A percentile compares a stretch with the other conserved stretches of the same genome.
Evolutionary conservation across 306 rosid species (phyloP).

Genomic region (Malus sylvestris): DNA sequence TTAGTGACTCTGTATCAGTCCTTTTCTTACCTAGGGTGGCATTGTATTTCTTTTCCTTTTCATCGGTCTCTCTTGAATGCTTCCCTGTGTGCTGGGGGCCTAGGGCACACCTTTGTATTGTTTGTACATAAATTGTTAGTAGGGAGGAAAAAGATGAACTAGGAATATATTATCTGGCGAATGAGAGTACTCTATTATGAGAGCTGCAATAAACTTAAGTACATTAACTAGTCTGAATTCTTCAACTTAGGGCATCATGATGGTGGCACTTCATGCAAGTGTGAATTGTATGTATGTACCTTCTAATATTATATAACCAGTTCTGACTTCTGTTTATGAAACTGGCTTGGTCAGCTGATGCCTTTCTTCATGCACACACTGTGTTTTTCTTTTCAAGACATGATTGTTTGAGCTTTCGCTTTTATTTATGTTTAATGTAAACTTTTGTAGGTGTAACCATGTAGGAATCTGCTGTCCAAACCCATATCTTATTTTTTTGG

Average conservation of each 20-base stretch:
- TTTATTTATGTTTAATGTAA: not conserved
- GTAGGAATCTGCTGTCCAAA: not conserved
- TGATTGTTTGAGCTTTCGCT: not conserved
- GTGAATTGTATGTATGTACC: not conserved
- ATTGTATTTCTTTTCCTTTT: not conserved
- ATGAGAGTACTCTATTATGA: not conserved
- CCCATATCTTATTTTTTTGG: not conserved
- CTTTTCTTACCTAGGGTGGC: not conserved
- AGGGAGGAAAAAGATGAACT: not conserved
- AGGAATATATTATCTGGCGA: not conserved
- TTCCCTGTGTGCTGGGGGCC: not conserved
- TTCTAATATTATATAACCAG: not conserved
- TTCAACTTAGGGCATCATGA: not conserved
- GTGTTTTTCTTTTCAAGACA: not conserved
- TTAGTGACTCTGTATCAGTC: slow-evolving; percentile 5
- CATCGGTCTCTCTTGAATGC: not conserved
- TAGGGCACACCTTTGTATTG: not conserved
- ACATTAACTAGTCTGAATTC: not conserved
- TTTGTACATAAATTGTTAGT: not conserved
- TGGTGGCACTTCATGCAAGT: not conserved
- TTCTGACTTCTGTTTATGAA: not conserved
- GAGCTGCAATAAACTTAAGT: not conserved
- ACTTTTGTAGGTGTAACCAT: not conserved
- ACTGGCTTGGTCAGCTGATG: not conserved
- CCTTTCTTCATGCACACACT: not conserved